Evolutionary conservation across 805 yeast genomes (phyloP), one percentile per base, ranked within the genome.

Genomic region (Wickerhamiella brachini): DNA sequence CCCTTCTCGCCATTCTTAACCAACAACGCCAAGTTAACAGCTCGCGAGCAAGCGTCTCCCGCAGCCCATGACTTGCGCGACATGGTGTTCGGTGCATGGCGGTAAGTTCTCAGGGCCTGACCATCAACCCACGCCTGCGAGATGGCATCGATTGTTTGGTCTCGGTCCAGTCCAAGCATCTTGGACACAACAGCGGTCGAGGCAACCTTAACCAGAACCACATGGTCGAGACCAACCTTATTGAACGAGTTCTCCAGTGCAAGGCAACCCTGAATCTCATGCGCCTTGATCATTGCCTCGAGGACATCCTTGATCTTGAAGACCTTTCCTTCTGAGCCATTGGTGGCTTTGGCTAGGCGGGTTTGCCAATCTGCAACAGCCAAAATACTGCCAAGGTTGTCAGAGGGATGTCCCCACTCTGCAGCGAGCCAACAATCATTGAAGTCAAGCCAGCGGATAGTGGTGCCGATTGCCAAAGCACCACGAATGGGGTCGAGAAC

Each of bases 321-420:
- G 23, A 65, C 54, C 52, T 65, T 65, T 26, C 77, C 79, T 45
- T 62, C 62, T 26, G 59, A 51, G 22, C 70, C 71, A 38, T 62
- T 62, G 31, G 70, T 66, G 17, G 70, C 68, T 57, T 69, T 71
- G 49, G 68, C 62, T 22, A 68, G 59, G 55, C 81, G 70, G 49
- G 78, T 73, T 51, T 73, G 68, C 66, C 75, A 70, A 62, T 78
- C 82, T 31, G 81, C 75, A 34, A 78, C 78, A 1, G 82, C 79
- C 13, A 78, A 62, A 52, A 78, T 76, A 49, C 79, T 79, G 46
- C 81, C 82, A 48, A 78, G 58, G 62, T 78, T 78, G 59, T 78
- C 83, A 31, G 79, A 74, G 22, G 82, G 83, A 62, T 78, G 83
- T 3, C 83, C 83, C 82, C 83, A 78, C 62, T 78, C 82, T n/a